Base-by-base conservation (phyloP, 2,329 filamentous ascomycete species). In the Diplodia sapinea region DNA sequence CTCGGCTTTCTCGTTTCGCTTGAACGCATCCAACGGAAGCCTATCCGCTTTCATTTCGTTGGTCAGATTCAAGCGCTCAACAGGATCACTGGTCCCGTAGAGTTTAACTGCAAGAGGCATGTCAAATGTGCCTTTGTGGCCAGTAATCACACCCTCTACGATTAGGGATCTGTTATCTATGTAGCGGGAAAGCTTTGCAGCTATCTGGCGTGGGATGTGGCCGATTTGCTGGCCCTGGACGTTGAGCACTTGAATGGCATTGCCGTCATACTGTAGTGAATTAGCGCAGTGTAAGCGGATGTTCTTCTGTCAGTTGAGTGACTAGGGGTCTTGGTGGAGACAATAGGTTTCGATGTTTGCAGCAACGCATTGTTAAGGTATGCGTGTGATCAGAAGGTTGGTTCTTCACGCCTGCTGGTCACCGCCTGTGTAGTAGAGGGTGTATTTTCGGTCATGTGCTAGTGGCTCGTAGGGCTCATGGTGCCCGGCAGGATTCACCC, bases 161-260 rank as follows among this genome's bases (percentile, higher is more conserved):
- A 86, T 74, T 9, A 95, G 80, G 84, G 84, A 64, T 29, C 73
- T 70, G 43, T 73, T 72, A 63, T 79, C 78, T 74, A 96, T 83
- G 74, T 92, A 93, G 1, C 85, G 86, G 0, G 91, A 88, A 65
- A 97, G 80, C 77, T 91, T 94, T n/a, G 83, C 80, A 0, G 89
- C 92, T 26, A 92, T 74, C 1, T 79, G 82, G 13, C 87, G 83
- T 7, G 91, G 90, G 50, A 96, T 82, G 77, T 96, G 92, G 0
- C 93, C 93, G 72, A 96, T 91, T 73, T 96, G 92, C 8, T 78
- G 76, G 17, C 87, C 86, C 74, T 91, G 85, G 15, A 94, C 91
- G 76, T 95, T 96, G 72, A 91, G 85, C 1, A 96, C 87, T 5
- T 88, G 86, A 68, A 96, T 92, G 0, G 92, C 92, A 78, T 95